Conservation (phyloP, 2,329 filamentous ascomycete genomes). For the Aspergillus sp. region DNA sequence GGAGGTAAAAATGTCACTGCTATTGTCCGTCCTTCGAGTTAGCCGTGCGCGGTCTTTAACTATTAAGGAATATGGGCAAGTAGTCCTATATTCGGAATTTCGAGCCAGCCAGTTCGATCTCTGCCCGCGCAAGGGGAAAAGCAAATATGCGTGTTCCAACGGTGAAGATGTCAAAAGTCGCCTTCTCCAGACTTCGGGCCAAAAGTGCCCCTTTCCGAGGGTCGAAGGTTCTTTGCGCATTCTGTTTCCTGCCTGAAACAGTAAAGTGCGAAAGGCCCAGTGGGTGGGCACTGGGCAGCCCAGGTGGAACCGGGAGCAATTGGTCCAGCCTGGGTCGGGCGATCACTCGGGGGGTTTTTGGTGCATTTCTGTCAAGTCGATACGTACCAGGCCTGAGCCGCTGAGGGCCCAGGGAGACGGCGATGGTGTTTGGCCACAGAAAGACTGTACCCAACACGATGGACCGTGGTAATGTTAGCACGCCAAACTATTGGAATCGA, state of each 20-base stretch:
- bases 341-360: slow-evolving; percentile 9
- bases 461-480: neutral
- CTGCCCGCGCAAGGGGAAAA: neutral
- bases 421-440: neutral
- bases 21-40: neutral
- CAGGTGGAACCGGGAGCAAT: slow-evolving; percentile 5
- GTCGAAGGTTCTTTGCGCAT: slow-evolving; percentile 5
- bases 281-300: neutral
- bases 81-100: neutral
- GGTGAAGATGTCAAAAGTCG: slow-evolving; percentile 1
- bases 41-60: neutral
- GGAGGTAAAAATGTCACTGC: neutral
- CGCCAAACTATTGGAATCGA: neutral
- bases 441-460: neutral
- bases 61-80: neutral
- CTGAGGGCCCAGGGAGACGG: neutral
- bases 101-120: neutral
- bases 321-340: neutral
- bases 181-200: slow-evolving; percentile 7
- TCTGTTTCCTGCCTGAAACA: neutral
- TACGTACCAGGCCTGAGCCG: neutral
- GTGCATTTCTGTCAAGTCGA: neutral
- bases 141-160: neutral
- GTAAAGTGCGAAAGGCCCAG: neutral
- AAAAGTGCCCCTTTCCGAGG: slow-evolving; percentile 3